These are phyloP conservation scores for Vitis labrusca DNA, from an alignment of 164 flowering plant genomes.

Conservation along the genomic window DNA sequence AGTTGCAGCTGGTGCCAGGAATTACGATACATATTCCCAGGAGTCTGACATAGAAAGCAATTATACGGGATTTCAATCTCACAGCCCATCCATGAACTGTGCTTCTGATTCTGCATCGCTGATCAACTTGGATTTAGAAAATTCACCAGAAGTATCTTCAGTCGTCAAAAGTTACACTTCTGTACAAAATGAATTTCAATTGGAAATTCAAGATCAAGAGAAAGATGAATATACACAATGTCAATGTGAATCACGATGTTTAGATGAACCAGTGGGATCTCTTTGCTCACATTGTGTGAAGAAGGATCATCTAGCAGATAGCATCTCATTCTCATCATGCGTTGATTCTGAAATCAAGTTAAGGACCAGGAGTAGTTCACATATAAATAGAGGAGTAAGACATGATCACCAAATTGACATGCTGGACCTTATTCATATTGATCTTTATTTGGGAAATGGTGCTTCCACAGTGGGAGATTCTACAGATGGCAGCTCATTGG, in stretches of 20 bases:
- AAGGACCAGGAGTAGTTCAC: not conserved
- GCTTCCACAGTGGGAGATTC: slow-evolving; percentile 18
- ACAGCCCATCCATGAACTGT: slow-evolving; percentile 15
- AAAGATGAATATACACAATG: not conserved
- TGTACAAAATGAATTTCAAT: not conserved
- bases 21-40: slow-evolving; percentile 30
- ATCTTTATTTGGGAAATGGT: slow-evolving; percentile 11
- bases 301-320: not conserved
- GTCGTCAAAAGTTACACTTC: slow-evolving; percentile 7
- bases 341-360: slow-evolving; percentile 8
- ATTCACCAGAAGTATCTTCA: slow-evolving; percentile 22
- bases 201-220: slow-evolving; percentile 8
- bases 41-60: slow-evolving; percentile 44
- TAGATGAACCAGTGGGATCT: not conserved
- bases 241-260: not conserved
- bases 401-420: slow-evolving; percentile 6
- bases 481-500: slow-evolving; percentile 5
- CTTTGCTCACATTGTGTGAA: not conserved
- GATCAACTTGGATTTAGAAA: slow-evolving; percentile 16
- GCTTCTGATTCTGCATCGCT: slow-evolving; percentile 13
- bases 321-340: slow-evolving; percentile 1
- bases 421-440: not conserved
- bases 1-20: slow-evolving; percentile 12
- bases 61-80: slow-evolving; percentile 17
- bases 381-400: slow-evolving; percentile 3